These are phyloP conservation scores for Podosphaera aphanis DNA, from an alignment of 2,329 filamentous ascomycete species.

Conservation along the genomic window DNA sequence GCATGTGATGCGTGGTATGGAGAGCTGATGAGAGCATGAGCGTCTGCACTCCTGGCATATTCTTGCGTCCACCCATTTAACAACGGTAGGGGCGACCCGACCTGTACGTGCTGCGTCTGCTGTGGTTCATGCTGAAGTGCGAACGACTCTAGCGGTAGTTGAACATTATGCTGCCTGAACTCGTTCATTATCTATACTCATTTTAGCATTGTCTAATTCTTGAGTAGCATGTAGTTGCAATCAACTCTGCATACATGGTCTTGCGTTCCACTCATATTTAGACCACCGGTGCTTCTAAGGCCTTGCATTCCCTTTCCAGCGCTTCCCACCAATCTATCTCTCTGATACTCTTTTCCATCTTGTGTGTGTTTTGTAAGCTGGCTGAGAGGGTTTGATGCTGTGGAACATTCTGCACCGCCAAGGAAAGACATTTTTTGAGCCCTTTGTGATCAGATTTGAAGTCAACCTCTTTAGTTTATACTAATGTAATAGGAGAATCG, in stretches of 20 bases:
- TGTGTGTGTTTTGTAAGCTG: slow-evolving; percentile 96
- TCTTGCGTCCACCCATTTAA: slow-evolving; percentile 36
- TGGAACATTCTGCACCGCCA: slow-evolving; percentile 88
- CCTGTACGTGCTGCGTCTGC: slow-evolving; percentile 11
- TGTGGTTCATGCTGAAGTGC: slow-evolving; percentile 15
- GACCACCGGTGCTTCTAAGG: slow-evolving; percentile 42
- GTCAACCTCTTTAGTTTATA: not conserved
- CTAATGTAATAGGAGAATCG: too few species aligned
- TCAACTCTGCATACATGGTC: slow-evolving; percentile 33
- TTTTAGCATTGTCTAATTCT: slow-evolving; percentile 2
- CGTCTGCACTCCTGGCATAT: slow-evolving; percentile 30
- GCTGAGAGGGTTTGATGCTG: slow-evolving; percentile 80
- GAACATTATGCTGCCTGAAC: slow-evolving; percentile 60
- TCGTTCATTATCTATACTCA: slow-evolving; percentile 65
- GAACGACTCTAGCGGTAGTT: slow-evolving; percentile 24
- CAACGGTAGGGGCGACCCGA: slow-evolving; percentile 16
- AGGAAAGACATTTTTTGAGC: slow-evolving; percentile 84
- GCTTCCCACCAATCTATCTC: slow-evolving; percentile 64
- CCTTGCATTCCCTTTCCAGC: slow-evolving; percentile 49
- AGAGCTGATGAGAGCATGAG: slow-evolving; percentile 46
- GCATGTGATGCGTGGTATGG: slow-evolving; percentile 35
- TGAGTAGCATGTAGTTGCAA: not conserved
- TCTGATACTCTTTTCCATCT: slow-evolving; percentile 83
- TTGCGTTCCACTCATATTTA: slow-evolving; percentile 27
- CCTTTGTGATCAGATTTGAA: too few species aligned